phyloP scores from a whole-genome alignment of 202 grass and related monocot genomes.

The Zizania palustris region DNA sequence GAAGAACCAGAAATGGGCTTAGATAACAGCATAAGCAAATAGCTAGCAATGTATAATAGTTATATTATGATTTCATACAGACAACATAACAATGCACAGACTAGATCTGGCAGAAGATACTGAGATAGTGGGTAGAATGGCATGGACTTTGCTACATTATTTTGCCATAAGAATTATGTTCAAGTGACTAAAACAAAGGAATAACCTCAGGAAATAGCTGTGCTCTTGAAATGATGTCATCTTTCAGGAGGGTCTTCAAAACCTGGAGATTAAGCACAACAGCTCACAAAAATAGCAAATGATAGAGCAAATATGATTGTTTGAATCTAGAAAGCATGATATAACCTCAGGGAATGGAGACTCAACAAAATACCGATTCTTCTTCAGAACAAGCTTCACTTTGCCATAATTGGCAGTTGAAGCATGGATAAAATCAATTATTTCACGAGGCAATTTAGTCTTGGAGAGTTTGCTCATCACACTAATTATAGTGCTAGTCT shows the following conservation, averaged over 20 bases:
- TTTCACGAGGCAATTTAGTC: slow-evolving; percentile 80
- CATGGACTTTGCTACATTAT: slow-evolving; percentile 11
- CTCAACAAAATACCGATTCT: slow-evolving; percentile 89
- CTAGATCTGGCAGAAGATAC: background rate
- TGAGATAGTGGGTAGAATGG: background rate
- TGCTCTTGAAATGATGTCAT: slow-evolving; percentile 70
- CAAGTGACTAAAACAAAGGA: slow-evolving; percentile 1
- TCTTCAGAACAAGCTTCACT: slow-evolving; percentile 98
- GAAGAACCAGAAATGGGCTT: slow-evolving; percentile 31
- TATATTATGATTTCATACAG: slow-evolving; percentile 15
- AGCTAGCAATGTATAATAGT: background rate
- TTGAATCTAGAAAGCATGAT: slow-evolving; percentile 36
- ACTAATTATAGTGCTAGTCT: slow-evolving; percentile 88
- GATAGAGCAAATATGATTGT: background rate
- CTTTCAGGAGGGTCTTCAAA: slow-evolving; percentile 70
- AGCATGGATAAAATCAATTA: slow-evolving; percentile 94
- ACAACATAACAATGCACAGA: slow-evolving; percentile 17
- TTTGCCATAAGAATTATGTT: slow-evolving; percentile 22
- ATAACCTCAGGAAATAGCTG: slow-evolving; percentile 64
- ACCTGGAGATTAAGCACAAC: slow-evolving; percentile 55
- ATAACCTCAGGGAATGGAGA: slow-evolving; percentile 88
- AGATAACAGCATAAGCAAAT: slow-evolving; percentile 2
- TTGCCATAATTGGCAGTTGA: slow-evolving; percentile 95
- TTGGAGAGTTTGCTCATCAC: slow-evolving; percentile 93
- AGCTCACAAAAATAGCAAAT: slow-evolving; percentile 21